These are phyloP conservation scores for Asparagopsis taxiformis DNA, from an alignment of 31 red algal species.

Conservation along the genomic window DNA sequence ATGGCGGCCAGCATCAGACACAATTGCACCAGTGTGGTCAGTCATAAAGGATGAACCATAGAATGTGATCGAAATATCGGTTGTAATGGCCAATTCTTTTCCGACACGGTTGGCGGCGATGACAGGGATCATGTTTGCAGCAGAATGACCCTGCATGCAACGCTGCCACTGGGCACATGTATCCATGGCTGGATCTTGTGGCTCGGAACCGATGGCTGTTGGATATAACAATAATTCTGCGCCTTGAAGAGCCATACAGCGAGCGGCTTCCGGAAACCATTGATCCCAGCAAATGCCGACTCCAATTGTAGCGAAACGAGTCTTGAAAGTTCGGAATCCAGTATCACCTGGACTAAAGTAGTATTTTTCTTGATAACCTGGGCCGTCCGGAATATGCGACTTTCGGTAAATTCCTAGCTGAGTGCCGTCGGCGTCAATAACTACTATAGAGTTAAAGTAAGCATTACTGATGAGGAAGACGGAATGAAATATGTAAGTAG, in stretches of 20 bases:
- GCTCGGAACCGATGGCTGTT: conserved; percentile 90
- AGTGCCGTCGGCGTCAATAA: conserved; percentile 87
- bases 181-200: conserved; percentile 75
- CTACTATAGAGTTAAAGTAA: conserved; percentile 81
- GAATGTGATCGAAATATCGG: conserved; percentile 64
- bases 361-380: conserved; percentile 96
- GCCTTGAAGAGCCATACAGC: conserved; percentile 81
- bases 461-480: conserved; percentile 24
- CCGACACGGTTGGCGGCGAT: conserved; percentile 87
- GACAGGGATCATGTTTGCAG: conserved; percentile 88
- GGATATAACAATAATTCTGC: conserved; percentile 93
- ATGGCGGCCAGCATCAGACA: conserved; percentile 59
- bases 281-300: conserved; percentile 97
- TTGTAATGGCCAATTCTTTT: conserved; percentile 39
- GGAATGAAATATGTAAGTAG: not conserved
- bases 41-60: conserved; percentile 92
- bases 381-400: conserved; percentile 92
- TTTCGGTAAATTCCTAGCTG: conserved; percentile 88
- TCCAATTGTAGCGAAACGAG: conserved; percentile 56
- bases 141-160: conserved; percentile 91
- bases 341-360: conserved; percentile 94
- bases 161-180: conserved; percentile 85
- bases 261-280: conserved; percentile 95
- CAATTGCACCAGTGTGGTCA: conserved; percentile 77
- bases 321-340: conserved; percentile 75